phyloP scores from a whole-genome alignment of 805 yeast species.

The Candida cerambycidarum region DNA sequence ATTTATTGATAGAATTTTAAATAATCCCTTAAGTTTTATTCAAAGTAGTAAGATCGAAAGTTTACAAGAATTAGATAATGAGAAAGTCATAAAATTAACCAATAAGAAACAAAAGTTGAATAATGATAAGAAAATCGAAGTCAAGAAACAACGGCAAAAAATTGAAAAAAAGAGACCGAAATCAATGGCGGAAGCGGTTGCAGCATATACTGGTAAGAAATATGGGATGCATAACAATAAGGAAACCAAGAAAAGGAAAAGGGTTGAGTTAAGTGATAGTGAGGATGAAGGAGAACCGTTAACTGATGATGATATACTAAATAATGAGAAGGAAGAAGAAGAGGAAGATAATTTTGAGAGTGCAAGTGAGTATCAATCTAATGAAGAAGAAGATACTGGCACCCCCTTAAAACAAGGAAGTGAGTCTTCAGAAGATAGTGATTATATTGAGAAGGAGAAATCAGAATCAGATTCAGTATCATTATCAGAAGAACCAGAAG shows the following conservation, averaged over 20 bases:
- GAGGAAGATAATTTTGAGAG: conserved; percentile 6
- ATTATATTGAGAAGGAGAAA: conserved; percentile 8
- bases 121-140: conserved; percentile 6
- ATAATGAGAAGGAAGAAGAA: neutral
- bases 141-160: conserved; percentile 3
- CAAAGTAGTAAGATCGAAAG: conserved; percentile 16
- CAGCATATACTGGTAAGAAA: conserved; percentile 55
- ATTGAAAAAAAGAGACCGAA: conserved; percentile 32
- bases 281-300: conserved; percentile 20
- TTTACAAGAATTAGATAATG: conserved; percentile 11
- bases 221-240: conserved; percentile 43
- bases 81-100: conserved; percentile 16
- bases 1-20: conserved; percentile 15
- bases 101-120: conserved; percentile 10
- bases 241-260: conserved; percentile 30
- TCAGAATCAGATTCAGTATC: conserved; percentile 12
- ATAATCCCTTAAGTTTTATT: conserved; percentile 17
- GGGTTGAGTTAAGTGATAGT: conserved; percentile 23
- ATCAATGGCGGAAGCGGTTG: conserved; percentile 60
- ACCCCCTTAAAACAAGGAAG: neutral
- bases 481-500: conserved; percentile 17
- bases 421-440: conserved; percentile 10
- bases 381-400: neutral
- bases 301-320: neutral
- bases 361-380: conserved; percentile 18